Evolutionary conservation across 257 asterid genomes (phyloP), one percentile per base, ranked within the genome.

Genomic region (Galeopsis tetrahit): DNA sequence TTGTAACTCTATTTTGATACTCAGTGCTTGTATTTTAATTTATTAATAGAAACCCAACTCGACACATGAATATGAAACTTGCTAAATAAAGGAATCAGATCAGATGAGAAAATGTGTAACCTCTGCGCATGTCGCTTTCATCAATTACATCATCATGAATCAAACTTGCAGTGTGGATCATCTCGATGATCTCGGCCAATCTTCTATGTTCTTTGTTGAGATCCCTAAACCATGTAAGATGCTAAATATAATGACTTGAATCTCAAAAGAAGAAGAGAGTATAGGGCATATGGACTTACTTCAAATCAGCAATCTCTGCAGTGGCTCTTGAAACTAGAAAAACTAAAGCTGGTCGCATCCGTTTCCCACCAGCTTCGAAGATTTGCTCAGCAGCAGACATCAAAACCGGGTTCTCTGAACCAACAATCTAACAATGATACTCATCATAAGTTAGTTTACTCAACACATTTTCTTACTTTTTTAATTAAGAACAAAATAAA

Each of bases 331-430:
- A 80, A 11, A 87, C 98, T 40, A 95, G 82, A 80, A 95, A 95
- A 74, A 85, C 96, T 75, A 95, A 75, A 78, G 98, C 99, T 1
- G 99, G 99, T 70, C 98, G 86, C 94, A 89, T 86, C 81, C 98
- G 81, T 79, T 95, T 95, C 55, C 99, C 99, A 64, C 99, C 98
- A 66, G 99, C 99, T 70, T 96, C 90, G 74, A 95, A 95, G 28
- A 95, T 95, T 85, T 95, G 98, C 84, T 92, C 96, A 4, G 98
- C 98, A 69, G 97, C 97, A 72, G 99, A 92, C 96, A 90, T 88
- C 85, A 95, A 42, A 46, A 88, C 98, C 1, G 97, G 98, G 75
- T 90, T 95, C 79, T 95, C 99, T 71, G 99, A 91, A 75, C 99
- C 99, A 78, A 95, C 96, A 81, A 92, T 95, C 99, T 95, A 74